A percentile compares a stretch with the other conserved stretches of the same genome.
phyloP scores from a whole-genome alignment of 495 filamentous ascomycete genomes.

The Extremus antarcticus region DNA sequence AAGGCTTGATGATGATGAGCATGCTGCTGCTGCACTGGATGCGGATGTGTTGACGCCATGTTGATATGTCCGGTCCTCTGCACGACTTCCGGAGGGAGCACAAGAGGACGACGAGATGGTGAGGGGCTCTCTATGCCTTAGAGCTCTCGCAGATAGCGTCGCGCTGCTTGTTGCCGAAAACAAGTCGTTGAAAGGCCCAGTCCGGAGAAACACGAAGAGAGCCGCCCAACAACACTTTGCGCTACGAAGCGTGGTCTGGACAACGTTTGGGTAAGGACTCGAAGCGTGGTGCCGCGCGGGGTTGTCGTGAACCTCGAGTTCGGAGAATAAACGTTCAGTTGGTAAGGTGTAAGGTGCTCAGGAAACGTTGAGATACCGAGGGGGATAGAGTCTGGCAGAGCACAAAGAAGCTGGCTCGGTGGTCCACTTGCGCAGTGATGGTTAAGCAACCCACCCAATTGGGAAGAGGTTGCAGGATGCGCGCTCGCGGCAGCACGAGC shows the following conservation, averaged over 20 bases:
- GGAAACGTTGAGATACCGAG: slow-evolving; percentile 1
- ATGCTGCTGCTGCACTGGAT: not conserved
- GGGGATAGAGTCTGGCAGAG: not conserved
- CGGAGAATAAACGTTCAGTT: slow-evolving; percentile 13
- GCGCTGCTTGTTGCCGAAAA: not conserved
- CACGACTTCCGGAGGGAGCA: not conserved
- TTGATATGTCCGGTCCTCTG: not conserved
- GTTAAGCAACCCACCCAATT: not conserved
- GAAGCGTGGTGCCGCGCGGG: not conserved
- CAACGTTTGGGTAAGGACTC: not conserved
- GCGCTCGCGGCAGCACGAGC: not conserved
- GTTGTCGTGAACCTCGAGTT: slow-evolving; percentile 2
- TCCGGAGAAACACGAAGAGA: not conserved
- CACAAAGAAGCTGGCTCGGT: slow-evolving; percentile 6
- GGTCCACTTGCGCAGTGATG: not conserved
- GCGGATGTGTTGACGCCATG: slow-evolving; percentile 5
- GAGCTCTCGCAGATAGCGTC: not conserved
- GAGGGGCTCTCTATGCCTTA: not conserved
- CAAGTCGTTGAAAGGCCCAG: not conserved
- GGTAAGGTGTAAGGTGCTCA: not conserved
- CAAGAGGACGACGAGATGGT: not conserved
- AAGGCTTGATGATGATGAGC: slow-evolving; percentile 11
- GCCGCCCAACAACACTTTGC: not conserved
- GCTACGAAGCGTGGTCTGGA: not conserved
- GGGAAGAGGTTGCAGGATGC: slow-evolving; percentile 13